Base-by-base conservation (phyloP, 495 filamentous ascomycete genomes). In the Xylaria telfairii region DNA sequence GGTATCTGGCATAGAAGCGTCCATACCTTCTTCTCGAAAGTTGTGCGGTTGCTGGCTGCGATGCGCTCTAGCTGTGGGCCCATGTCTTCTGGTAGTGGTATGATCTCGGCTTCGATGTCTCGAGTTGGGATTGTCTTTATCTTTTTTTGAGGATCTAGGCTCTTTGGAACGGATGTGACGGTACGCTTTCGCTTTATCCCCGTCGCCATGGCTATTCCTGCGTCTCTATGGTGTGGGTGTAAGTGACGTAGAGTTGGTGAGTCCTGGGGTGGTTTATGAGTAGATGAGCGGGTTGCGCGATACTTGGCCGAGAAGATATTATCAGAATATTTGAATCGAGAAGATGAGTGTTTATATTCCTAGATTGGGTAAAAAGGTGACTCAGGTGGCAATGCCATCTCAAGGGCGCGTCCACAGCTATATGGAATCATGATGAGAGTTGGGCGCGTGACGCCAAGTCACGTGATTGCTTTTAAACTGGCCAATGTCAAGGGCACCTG, bases 1-100 rank as follows among this genome's bases (percentile, higher is more conserved):
- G 93, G 92, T 63, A 95, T 90, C 74, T 91, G 89, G 68, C 87
- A 86, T 8, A 95, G 90, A 53, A 89, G 83, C n/a, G 78, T 80
- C 79, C 90, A 91, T 53, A 91, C 87, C 73, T 85, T 84, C 65
- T 87, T 86, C 72, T 87, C 86, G 79, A 85, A 87, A 61, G 82
- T 78, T 28, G 89, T 88, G 42, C 86, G 83, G 49, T 80, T 81
- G 32, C 78, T 77, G n/a, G 71, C 67, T 5, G 74, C 76, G 72
- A 84, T 82, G 65, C 76, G 79, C 61, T 67, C 67, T 15, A 76
- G 74, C 30, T 78, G 77, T 0, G 73, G 63, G 26, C 72, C 65
- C 76, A 79, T 79, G 67, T 73, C 73, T 70, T 75, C 75, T 17
- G 72, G 72, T 2, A 12, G 44, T 49, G 68, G 68, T 12, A 68